Evolutionary conservation across 371 early-diverging fungal genomes (phyloP).

Genomic region (Zychaea mexicana): DNA sequence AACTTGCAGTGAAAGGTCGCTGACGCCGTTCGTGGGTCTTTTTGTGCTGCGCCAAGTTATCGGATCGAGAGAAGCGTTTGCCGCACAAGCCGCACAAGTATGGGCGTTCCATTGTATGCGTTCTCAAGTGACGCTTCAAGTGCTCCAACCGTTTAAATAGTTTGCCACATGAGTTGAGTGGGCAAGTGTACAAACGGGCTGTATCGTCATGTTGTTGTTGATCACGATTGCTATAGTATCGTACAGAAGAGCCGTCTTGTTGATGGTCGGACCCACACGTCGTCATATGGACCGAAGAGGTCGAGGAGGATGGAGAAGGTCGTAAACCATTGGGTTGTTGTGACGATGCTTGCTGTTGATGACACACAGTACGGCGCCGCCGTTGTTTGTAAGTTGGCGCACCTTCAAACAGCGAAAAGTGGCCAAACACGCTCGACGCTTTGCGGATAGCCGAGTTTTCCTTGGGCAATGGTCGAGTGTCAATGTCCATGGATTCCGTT

Average conservation of each 20-base stretch:
- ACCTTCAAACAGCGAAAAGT: constrained; percentile 71
- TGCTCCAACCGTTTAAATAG: constrained; percentile 84
- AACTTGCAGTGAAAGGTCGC: not conserved
- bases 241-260: not conserved
- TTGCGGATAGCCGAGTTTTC: constrained; percentile 22
- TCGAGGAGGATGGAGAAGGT: not conserved
- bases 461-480: not conserved
- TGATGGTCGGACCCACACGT: not conserved
- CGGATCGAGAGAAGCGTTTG: constrained; percentile 83
- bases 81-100: constrained; percentile 75
- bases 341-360: constrained; percentile 7
- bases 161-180: constrained; percentile 58
- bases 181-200: constrained; percentile 21
- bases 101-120: constrained; percentile 62
- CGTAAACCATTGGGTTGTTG: not conserved
- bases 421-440: constrained; percentile 51
- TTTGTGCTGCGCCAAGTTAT: constrained; percentile 82
- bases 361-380: constrained; percentile 52
- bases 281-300: not conserved
- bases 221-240: not conserved
- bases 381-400: constrained; percentile 76
- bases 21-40: constrained; percentile 66
- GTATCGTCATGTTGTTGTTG: constrained; percentile 2
- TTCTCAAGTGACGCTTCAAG: constrained; percentile 73
- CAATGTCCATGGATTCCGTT: not conserved